These are phyloP conservation scores for Aspergillus flavus DNA, from an alignment of 2,329 filamentous ascomycete genomes.

Conservation along the genomic window DNA sequence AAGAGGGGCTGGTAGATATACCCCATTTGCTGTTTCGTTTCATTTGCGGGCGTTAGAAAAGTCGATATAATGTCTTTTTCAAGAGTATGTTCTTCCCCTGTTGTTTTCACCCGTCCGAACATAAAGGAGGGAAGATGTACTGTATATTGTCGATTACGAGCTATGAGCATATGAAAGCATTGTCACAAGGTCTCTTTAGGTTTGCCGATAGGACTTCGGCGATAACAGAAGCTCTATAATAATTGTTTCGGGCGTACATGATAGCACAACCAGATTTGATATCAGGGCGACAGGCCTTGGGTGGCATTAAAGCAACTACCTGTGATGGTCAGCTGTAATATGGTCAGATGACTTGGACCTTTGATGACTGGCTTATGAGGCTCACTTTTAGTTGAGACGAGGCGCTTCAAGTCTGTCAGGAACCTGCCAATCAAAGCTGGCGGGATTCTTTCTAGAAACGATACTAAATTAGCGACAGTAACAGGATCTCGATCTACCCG, in stretches of 20 bases:
- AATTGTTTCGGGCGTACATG: not conserved
- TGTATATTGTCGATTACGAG: conserved; percentile 17
- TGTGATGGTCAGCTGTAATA: not conserved
- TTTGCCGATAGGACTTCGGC: not conserved
- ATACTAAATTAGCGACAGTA: not conserved
- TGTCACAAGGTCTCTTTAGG: not conserved
- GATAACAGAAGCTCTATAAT: not conserved
- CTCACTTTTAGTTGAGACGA: not conserved
- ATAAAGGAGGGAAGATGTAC: conserved; percentile 1
- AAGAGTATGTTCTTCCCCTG: conserved; percentile 15
- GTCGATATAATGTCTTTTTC: conserved; percentile 12
- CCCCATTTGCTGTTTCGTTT: not conserved
- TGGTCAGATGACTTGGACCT: not conserved
- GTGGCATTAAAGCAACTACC: too few species aligned
- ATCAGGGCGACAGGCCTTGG: too few species aligned
- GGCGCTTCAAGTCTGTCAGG: not conserved
- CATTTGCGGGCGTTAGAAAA: conserved; percentile 19
- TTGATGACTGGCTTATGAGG: not conserved
- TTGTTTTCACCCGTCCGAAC: conserved; percentile 3
- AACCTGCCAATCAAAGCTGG: not conserved
- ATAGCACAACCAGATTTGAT: too few species aligned
- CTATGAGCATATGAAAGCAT: conserved; percentile 17
- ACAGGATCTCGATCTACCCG: too few species aligned
- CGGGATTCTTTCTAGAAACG: not conserved
- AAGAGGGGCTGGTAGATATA: conserved; percentile 74